phyloP scores from a whole-genome alignment of 148 eudicot genomes.

The Mesembryanthemum crystallinum region DNA sequence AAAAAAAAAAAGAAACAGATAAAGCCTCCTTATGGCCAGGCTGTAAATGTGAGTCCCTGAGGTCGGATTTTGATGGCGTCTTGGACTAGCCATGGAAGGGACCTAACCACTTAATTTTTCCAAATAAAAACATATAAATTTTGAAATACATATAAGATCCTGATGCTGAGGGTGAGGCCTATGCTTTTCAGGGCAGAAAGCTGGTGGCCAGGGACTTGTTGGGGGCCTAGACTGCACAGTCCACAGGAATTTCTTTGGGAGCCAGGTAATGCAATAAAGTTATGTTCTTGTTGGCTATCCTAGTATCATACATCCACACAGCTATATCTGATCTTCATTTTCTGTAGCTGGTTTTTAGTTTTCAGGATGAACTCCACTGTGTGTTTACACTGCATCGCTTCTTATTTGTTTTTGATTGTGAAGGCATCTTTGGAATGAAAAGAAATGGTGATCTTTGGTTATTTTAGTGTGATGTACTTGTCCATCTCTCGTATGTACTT shows the following conservation, averaged over 20 bases:
- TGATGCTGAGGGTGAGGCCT: neutral
- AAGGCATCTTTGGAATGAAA: neutral
- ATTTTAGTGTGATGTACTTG: neutral
- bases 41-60: too few species aligned
- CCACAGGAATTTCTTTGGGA: slow-evolving; percentile 92
- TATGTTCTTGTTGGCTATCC: neutral
- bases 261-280: slow-evolving; percentile 55
- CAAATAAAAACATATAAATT: neutral
- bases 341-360: neutral
- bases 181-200: slow-evolving; percentile 75
- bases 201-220: slow-evolving; percentile 86
- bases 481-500: neutral
- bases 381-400: neutral
- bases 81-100: neutral
- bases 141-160: slow-evolving; percentile 1
- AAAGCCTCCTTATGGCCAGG: too few species aligned
- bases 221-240: slow-evolving; percentile 96
- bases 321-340: neutral
- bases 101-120: neutral
- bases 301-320: neutral
- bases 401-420: neutral
- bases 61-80: too few species aligned
- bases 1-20: too few species aligned
- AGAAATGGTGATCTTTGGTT: neutral
- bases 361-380: neutral